These are phyloP conservation scores for Xylaria flabelliformis DNA, from an alignment of 495 filamentous ascomycete species.

Conservation along the genomic window DNA sequence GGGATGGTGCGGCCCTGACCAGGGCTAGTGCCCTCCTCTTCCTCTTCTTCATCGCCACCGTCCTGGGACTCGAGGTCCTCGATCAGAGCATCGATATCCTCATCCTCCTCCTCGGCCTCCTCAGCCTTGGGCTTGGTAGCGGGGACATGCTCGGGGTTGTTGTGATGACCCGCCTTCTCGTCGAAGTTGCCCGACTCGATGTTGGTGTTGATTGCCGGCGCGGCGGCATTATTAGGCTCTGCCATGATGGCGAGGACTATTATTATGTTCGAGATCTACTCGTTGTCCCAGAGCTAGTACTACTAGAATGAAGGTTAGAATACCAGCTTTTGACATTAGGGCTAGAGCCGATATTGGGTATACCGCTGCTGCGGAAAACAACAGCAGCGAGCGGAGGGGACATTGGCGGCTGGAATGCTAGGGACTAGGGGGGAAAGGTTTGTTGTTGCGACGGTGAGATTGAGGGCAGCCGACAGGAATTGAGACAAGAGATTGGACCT, in stretches of 20 bases:
- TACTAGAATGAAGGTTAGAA: conserved; percentile 25
- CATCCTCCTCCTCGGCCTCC: conserved; percentile 69
- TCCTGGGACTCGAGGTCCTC: conserved; percentile 82
- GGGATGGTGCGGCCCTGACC: conserved; percentile 62
- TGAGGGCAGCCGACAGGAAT: conserved; percentile 37
- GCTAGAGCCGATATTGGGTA: background rate
- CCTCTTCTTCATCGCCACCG: conserved; percentile 68
- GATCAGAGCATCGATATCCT: conserved; percentile 82
- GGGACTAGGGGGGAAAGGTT: background rate
- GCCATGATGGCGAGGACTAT: conserved; percentile 52
- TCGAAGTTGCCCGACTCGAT: conserved; percentile 63
- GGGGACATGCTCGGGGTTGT: conserved; percentile 30
- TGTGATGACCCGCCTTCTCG: conserved; percentile 55
- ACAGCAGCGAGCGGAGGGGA: background rate
- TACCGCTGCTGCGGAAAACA: conserved; percentile 4
- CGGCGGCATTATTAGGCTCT: conserved; percentile 51
- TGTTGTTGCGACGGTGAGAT: conserved; percentile 5
- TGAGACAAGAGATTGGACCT: conserved; percentile 12
- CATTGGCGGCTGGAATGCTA: conserved; percentile 21
- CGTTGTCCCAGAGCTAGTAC: conserved; percentile 28
- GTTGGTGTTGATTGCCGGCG: conserved; percentile 59
- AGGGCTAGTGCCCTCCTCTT: conserved; percentile 52
- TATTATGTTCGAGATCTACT: conserved; percentile 31
- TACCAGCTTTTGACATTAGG: conserved; percentile 23
- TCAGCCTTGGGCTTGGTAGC: conserved; percentile 43